These are phyloP conservation scores for Stevia rebaudiana DNA, from an alignment of 140 eudicot species.

Conservation along the genomic window DNA sequence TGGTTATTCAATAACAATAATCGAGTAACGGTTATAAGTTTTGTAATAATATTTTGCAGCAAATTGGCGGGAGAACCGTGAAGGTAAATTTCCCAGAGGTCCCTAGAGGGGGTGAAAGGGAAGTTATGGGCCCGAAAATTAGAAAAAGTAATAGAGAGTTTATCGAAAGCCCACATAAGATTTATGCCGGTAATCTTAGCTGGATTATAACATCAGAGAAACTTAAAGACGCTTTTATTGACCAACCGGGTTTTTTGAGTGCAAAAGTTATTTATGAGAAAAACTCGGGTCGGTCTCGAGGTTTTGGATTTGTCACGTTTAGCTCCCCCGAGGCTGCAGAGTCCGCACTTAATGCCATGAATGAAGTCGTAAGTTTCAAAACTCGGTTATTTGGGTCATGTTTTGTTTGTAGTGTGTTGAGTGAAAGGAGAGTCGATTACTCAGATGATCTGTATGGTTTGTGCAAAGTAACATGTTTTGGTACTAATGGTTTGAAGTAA, in stretches of 20 bases:
- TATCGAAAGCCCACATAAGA: constrained; percentile 77
- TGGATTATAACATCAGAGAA: constrained; percentile 72
- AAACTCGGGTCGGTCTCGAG: constrained; percentile 76
- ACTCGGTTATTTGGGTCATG: not conserved
- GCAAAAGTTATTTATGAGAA: constrained; percentile 79
- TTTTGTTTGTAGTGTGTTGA: no score
- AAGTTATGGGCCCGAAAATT: constrained; percentile 65
- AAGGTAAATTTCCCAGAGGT: constrained; percentile 97
- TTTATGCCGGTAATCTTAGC: constrained; percentile 82
- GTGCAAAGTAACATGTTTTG: no score
- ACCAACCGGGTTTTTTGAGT: constrained; percentile 69
- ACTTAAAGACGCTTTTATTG: constrained; percentile 58
- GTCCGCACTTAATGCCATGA: constrained; percentile 58
- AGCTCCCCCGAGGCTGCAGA: constrained; percentile 57
- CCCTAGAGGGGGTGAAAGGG: constrained; percentile 86
- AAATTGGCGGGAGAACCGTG: constrained; percentile 86
- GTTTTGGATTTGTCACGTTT: constrained; percentile 83
- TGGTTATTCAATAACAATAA: not conserved
- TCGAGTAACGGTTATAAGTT: not conserved
- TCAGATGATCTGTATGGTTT: no score
- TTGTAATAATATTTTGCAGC: constrained; percentile 47
- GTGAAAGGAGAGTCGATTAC: no score
- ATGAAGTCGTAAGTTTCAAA: constrained; percentile 61
- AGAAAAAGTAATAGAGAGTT: constrained; percentile 54
- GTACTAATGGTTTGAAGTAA: no score